Evolutionary conservation across 2,329 filamentous ascomycete genomes (phyloP), one percentile per base, ranked within the genome.

Genomic region (Amphichorda felina): DNA sequence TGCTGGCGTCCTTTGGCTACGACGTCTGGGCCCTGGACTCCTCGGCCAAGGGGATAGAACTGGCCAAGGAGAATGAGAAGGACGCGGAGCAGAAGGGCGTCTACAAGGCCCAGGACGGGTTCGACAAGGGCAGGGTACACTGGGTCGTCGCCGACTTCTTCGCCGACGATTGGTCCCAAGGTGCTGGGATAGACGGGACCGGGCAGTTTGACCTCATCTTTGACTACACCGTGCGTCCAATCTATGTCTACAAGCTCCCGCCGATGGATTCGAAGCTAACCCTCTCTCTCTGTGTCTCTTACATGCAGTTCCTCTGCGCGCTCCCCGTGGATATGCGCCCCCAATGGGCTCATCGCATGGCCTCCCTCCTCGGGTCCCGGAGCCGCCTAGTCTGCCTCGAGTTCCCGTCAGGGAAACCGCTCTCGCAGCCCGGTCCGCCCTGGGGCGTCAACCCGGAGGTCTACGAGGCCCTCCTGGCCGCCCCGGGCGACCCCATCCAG

Each of bases 21-120:
- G 80, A 93, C 56, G 75, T 77, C 2, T 78, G 74, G 47, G 87
- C 84, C 0, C 58, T 94, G 2, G 86, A 93, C 50, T 69, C 72
- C 37, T 78, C 76, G 30, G 48, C 62, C 8, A 49, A 47, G 11
- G 68, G 65, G 3, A 44, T 65, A 8, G 54, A 63, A 9, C 59
- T 60, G 24, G 73, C 72, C 2, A 50, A 56, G 37, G 56, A 61
- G 43, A 66, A 65, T 27, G 54, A 63, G 40, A 46, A 45, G 22
- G 57, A 50, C 17, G 52, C 55, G 26, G 55, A 56, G 31, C 61
- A 54, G n/a, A 50, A 55, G 25, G 56, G 55, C 34, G 56, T 56
- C 8, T 55, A 63, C 22, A 69, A 72, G 50, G 33, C 33, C 26
- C 27, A 29, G 6, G 35, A 38, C 26, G 59, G 54, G 8, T 34